phyloP scores from a whole-genome alignment of 441 rosid species.

The Adansonia gregorii region DNA sequence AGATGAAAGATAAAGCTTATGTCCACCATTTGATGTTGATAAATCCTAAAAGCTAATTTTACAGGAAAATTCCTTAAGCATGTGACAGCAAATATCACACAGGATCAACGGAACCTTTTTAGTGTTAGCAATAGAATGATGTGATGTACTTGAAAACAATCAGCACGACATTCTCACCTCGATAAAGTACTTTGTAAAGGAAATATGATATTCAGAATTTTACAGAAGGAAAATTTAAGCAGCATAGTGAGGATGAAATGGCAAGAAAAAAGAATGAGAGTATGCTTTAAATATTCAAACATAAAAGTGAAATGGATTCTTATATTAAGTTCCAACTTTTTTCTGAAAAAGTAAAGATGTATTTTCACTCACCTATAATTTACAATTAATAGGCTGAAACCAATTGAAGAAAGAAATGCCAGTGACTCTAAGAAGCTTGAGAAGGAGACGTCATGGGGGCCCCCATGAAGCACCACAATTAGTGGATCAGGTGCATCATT shows the following conservation, averaged over 20 bases:
- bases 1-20: constrained; percentile 24
- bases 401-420: constrained; percentile 81
- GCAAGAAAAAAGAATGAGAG: neutral
- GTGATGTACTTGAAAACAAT: neutral
- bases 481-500: constrained; percentile 59
- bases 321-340: constrained; percentile 40
- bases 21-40: neutral
- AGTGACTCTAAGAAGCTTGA: constrained; percentile 62
- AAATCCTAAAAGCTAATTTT: neutral
- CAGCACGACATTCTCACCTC: neutral
- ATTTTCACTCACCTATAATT: constrained; percentile 71
- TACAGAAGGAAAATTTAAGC: constrained; percentile 17
- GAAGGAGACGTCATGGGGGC: constrained; percentile 78
- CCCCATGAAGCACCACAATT: constrained; percentile 84
- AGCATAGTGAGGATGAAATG: constrained; percentile 2
- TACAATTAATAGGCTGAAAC: constrained; percentile 75
- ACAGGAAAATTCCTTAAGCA: constrained; percentile 9
- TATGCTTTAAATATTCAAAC: neutral
- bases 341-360: neutral
- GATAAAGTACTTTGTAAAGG: neutral
- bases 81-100: neutral
- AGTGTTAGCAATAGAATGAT: neutral
- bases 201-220: neutral
- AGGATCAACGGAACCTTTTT: neutral
- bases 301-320: neutral